Evolutionary conservation across 2,329 filamentous ascomycete species (phyloP).

Genomic region (Neopestalotiopsis clavispora): DNA sequence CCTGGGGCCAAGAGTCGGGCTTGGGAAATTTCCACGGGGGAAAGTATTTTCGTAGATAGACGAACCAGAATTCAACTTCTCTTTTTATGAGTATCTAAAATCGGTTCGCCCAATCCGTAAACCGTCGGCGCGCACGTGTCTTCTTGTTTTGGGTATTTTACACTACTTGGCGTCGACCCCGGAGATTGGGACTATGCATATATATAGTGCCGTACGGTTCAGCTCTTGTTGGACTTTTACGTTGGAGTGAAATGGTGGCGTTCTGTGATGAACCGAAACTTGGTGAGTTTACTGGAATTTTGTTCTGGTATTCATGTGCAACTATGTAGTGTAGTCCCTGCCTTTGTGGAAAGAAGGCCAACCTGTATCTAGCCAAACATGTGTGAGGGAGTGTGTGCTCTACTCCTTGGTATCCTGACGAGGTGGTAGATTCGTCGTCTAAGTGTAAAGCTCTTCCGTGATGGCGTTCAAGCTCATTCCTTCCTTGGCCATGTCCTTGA

Average conservation of each 20-base stretch:
- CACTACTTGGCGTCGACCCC: not conserved
- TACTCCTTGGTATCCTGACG: not conserved
- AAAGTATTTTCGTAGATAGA: not conserved
- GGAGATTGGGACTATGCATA: conserved; percentile 9
- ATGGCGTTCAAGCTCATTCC: conserved; percentile 74
- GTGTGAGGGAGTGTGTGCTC: not conserved
- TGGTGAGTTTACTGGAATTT: not conserved
- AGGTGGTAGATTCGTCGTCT: not conserved
- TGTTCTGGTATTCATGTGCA: not conserved
- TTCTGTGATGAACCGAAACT: not conserved
- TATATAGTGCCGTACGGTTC: not conserved
- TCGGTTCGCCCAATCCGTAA: conserved; percentile 5
- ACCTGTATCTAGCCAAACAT: not conserved
- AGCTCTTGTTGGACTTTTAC: not conserved
- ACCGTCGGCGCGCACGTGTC: conserved; percentile 10
- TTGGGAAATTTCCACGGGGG: not conserved
- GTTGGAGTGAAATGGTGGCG: too few species aligned
- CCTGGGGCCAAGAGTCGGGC: not conserved
- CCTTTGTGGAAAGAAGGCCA: not conserved
- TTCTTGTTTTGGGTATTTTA: not conserved
- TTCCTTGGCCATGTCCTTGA: conserved; percentile 82
- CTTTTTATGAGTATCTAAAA: not conserved
- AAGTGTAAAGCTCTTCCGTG: conserved; percentile 76
- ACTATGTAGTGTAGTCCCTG: not conserved
- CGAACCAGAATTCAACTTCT: not conserved